phyloP scores from a whole-genome alignment of 306 rosid genomes.

The Dalbergia cochinchinensis region DNA sequence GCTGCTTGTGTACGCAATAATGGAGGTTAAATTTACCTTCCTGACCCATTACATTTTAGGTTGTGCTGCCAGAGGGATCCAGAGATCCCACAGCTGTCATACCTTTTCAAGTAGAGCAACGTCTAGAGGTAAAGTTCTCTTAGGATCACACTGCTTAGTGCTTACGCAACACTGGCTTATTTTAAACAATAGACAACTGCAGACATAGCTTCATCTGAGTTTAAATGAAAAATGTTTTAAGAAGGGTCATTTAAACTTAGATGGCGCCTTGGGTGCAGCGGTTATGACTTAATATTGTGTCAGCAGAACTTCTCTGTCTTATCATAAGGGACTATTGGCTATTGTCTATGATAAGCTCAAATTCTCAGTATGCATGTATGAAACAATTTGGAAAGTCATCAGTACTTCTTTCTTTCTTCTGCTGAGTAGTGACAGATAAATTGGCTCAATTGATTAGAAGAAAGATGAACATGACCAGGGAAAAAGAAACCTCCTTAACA shows the following conservation, averaged over 20 bases:
- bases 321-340: neutral
- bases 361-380: neutral
- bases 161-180: conserved; percentile 19
- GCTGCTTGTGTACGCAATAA: conserved; percentile 16
- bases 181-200: conserved; percentile 21
- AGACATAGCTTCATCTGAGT: neutral
- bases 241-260: neutral
- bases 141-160: neutral
- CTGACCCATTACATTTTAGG: conserved; percentile 59
- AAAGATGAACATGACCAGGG: too few species aligned
- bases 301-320: conserved; percentile 16
- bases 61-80: conserved; percentile 96
- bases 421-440: neutral
- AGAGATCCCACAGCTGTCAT: conserved; percentile 73
- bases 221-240: neutral
- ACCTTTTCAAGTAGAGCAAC: conserved; percentile 87
- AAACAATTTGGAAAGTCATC: neutral
- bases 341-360: conserved; percentile 24
- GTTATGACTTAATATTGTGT: conserved; percentile 14
- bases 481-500: too few species aligned
- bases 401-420: neutral
- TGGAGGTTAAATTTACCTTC: conserved; percentile 37
- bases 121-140: conserved; percentile 67
- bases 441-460: neutral
- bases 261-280: neutral